Conservation (phyloP, 1,284 basidiomycete species). For the Fomes fomentarius region DNA sequence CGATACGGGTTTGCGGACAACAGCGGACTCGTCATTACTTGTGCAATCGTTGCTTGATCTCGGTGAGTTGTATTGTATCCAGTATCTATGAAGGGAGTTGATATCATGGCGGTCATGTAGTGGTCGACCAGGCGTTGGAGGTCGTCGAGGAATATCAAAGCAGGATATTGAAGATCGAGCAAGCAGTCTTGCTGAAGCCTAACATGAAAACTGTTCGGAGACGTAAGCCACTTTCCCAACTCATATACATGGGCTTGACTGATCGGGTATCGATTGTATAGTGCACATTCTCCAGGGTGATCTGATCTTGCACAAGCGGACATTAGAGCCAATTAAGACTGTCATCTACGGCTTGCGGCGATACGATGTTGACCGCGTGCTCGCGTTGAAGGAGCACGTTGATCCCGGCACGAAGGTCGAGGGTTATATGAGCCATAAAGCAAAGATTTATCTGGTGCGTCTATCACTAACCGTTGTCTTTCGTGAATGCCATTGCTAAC, state of each 20-base stretch:
- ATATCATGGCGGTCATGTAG: conserved; percentile 33
- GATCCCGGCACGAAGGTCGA: conserved; percentile 44
- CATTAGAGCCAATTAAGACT: conserved; percentile 68
- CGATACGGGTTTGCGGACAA: conserved; percentile 61
- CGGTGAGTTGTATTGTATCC: conserved; percentile 38
- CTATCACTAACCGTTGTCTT: background rate
- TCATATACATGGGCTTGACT: background rate
- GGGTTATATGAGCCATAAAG: conserved; percentile 70
- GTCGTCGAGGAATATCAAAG: conserved; percentile 68
- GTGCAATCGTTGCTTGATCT: conserved; percentile 67
- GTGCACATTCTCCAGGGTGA: conserved; percentile 78
- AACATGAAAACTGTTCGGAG: conserved; percentile 60
- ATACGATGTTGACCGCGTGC: conserved; percentile 67
- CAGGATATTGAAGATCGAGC: conserved; percentile 63
- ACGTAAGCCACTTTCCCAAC: conserved; percentile 41
- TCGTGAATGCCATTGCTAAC: background rate
- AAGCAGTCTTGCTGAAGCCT: conserved; percentile 58
- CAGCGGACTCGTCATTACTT: conserved; percentile 63
- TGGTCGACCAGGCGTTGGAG: conserved; percentile 68
- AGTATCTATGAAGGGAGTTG: background rate
- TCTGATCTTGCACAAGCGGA: conserved; percentile 68
- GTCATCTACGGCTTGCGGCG: conserved; percentile 66
- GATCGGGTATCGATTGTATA: conserved; percentile 30
- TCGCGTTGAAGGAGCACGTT: conserved; percentile 46
- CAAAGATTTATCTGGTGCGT: conserved; percentile 67